Base-by-base conservation (phyloP, 2,329 filamentous ascomycete genomes). In the Venturia oleaginea region DNA sequence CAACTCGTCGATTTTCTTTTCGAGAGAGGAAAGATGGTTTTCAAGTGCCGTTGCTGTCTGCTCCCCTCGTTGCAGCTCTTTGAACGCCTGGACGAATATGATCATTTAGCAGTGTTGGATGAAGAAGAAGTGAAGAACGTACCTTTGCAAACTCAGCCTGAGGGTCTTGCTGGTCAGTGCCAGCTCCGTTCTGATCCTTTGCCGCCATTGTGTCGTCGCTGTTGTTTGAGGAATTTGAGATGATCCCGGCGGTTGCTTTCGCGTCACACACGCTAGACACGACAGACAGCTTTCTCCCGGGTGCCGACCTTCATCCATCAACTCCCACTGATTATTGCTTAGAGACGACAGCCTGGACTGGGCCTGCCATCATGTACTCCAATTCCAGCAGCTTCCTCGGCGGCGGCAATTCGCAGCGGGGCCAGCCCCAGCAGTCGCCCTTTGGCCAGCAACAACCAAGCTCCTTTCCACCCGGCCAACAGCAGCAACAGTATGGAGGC, bases 361-460 rank as follows among this genome's bases (percentile, higher is more conserved):
- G 51, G 34, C 19, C 27, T 11, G 19, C 62, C 54, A 59, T 60
- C 64, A 97, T 97, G 93, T 97, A 91, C 80, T 94, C 91, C 69
- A 91, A 88, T 75, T 90, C 91, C 69, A 95, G 90, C 80, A 87
- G 90, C 68, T 97, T 88, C 77, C 79, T 96, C 72, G 91, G 91
- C 77, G 89, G 87, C 78, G 84, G 83, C 76, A 88, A 83, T 80
- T 85, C 88, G 75, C 89, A 87, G 66, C 89, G 89, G 61, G 85
- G 86, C 63, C 84, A 84, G 68, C 81, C 81, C 68, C 77, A 78
- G 69, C 82, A 81, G 70, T 78, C 79, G 67, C 79, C 72, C 69
- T 84, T 82, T 73, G 82, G 83, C 67, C 51, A 57, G 51, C 79
- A 81, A 67, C 85, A 84, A 72, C 81, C 80, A 69, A 84, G 78